phyloP scores from a whole-genome alignment of 2,329 filamentous ascomycete genomes.

The Trematosphaeria pertusa region DNA sequence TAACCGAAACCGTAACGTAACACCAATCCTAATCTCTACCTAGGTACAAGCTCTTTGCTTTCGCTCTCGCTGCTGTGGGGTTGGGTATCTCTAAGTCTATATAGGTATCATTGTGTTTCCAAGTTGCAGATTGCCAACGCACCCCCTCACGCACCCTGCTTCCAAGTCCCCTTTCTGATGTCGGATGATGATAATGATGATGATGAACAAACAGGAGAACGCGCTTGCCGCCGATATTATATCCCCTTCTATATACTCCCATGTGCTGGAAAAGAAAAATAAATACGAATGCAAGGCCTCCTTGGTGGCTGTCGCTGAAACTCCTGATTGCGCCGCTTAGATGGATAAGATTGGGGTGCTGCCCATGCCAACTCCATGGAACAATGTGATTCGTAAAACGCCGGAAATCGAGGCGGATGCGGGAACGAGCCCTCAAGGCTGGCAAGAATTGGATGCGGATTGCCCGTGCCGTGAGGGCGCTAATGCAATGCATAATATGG shows the following conservation, averaged over 20 bases:
- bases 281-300: neutral
- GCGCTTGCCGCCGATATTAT: neutral
- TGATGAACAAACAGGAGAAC: neutral
- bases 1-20: neutral
- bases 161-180: too few species aligned
- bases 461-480: neutral
- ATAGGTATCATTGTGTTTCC: neutral
- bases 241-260: neutral
- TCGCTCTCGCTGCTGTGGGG: neutral
- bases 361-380: constrained; percentile 11
- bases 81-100: neutral
- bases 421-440: too few species aligned
- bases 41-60: neutral
- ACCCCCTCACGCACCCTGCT: too few species aligned
- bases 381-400: constrained; percentile 8
- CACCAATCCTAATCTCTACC: neutral
- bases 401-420: too few species aligned
- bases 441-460: neutral
- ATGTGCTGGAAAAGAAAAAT: neutral
- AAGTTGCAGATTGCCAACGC: too few species aligned
- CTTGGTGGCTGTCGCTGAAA: neutral
- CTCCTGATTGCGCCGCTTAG: constrained; percentile 13
- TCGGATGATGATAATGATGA: too few species aligned
- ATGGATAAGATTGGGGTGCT: too few species aligned
- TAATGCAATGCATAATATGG: too few species aligned